phyloP scores from a whole-genome alignment of 1,139 yeast species.

The Geotrichum bryndzae region DNA sequence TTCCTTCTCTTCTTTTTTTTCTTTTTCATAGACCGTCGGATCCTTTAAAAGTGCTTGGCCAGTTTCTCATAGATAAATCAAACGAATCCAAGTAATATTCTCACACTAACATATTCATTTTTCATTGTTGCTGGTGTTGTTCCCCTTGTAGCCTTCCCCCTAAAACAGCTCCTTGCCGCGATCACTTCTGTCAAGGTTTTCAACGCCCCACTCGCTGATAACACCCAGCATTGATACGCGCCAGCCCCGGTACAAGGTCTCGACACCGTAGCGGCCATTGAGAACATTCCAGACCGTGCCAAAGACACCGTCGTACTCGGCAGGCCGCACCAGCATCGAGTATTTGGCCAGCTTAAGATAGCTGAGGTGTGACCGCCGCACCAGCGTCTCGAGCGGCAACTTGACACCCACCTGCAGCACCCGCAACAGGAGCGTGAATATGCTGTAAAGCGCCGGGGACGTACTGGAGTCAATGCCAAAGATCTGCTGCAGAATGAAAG shows the following conservation, averaged over 20 bases:
- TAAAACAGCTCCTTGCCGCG: constrained; percentile 34
- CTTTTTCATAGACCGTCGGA: constrained; percentile 46
- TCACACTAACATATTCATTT: neutral
- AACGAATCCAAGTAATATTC: neutral
- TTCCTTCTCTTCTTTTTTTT: neutral
- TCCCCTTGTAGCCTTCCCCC: neutral
- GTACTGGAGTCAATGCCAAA: constrained; percentile 66
- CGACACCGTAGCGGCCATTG: constrained; percentile 38
- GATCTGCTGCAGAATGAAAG: constrained; percentile 58
- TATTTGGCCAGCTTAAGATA: constrained; percentile 40
- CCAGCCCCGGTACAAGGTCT: constrained; percentile 81
- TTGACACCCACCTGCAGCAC: constrained; percentile 60
- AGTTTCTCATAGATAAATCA: constrained; percentile 47
- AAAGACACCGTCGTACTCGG: constrained; percentile 45
- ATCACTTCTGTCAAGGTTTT: constrained; percentile 41
- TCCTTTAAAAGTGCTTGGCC: constrained; percentile 66
- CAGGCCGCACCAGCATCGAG: constrained; percentile 32
- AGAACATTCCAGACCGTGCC: constrained; percentile 46
- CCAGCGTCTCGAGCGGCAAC: constrained; percentile 80
- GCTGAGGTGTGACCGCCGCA: constrained; percentile 75
- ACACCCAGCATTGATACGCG: constrained; percentile 74
- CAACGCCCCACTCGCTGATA: constrained; percentile 79
- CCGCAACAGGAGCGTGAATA: constrained; percentile 48
- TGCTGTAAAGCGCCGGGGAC: constrained; percentile 56
- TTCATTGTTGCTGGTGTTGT: neutral